Percentiles rank a stretch among this genome's conserved stretches.
phyloP scores from a whole-genome alignment of 192 early-diverging fungal genomes.

The Rhizophagus prolifer region DNA sequence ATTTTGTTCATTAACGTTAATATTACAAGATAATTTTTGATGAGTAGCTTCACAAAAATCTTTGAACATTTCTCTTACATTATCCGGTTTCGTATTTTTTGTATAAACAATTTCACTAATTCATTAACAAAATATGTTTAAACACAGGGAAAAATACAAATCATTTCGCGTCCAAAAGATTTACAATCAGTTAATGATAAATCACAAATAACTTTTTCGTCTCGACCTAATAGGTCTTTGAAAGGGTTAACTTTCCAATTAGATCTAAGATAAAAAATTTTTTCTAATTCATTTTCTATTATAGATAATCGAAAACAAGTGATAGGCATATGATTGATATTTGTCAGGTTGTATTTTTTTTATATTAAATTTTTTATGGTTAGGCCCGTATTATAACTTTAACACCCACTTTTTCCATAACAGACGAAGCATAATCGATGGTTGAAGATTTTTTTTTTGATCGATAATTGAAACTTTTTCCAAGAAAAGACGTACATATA shows the following conservation, averaged over 20 bases:
- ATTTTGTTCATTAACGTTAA: neutral
- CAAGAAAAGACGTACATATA: too few species aligned
- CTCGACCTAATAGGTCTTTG: neutral
- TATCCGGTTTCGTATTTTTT: neutral
- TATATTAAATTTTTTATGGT: too few species aligned
- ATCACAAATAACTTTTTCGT: constrained; percentile 14
- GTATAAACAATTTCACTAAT: too few species aligned
- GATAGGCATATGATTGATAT: too few species aligned
- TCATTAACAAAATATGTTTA: too few species aligned
- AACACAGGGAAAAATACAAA: too few species aligned
- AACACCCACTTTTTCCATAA: too few species aligned
- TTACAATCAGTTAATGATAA: constrained; percentile 10
- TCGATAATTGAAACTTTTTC: too few species aligned
- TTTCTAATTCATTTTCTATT: neutral
- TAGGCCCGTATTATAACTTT: too few species aligned
- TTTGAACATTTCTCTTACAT: neutral
- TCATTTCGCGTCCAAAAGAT: constrained; percentile 2
- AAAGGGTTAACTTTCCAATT: constrained; percentile 5
- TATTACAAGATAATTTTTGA: constrained; percentile 2
- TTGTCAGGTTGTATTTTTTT: too few species aligned
- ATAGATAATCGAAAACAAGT: neutral
- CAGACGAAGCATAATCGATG: too few species aligned
- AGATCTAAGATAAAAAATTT: constrained; percentile 12
- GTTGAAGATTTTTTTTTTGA: too few species aligned
- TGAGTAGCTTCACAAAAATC: constrained; percentile 7